Percentiles rank a stretch among this genome's conserved stretches.
Evolutionary conservation across 2,329 filamentous ascomycete species (phyloP).

Genomic region (Alternaria atra): DNA sequence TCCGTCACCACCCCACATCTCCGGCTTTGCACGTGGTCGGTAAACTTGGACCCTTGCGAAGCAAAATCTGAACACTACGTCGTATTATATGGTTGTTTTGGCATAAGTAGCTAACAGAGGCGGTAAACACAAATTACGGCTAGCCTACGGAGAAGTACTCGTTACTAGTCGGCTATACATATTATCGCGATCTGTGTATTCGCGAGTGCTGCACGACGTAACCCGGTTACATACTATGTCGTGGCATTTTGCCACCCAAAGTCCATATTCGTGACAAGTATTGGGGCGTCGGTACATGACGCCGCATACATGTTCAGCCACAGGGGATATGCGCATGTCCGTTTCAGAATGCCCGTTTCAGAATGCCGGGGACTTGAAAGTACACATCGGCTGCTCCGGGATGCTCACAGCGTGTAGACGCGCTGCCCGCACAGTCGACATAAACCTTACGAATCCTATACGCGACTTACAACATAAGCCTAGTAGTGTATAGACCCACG

Average conservation of each 20-base stretch:
- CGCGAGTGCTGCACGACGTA: conserved; percentile 11
- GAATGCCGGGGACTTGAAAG: background rate
- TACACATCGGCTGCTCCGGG: background rate
- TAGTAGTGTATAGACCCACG: background rate
- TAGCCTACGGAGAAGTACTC: background rate
- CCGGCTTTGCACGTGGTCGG: conserved; percentile 11
- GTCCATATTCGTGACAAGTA: background rate
- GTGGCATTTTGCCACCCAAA: conserved; percentile 12
- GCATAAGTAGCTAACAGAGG: background rate
- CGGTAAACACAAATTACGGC: conserved; percentile 10
- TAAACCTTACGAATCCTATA: background rate
- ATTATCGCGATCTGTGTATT: conserved; percentile 14
- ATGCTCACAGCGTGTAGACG: background rate
- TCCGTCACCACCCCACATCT: conserved; percentile 15
- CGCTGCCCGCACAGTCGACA: background rate
- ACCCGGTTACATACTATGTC: background rate
- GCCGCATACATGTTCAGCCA: background rate
- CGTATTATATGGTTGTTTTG: conserved; percentile 10
- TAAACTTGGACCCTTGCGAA: conserved; percentile 8
- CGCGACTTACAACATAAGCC: background rate
- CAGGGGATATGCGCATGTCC: background rate
- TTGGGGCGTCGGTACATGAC: background rate
- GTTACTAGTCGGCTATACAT: conserved; percentile 3
- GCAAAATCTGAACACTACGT: conserved; percentile 22
- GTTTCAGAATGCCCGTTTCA: conserved; percentile 2